These are phyloP conservation scores for Botryotinia globosa DNA, from an alignment of 2,329 filamentous ascomycete species.

Conservation along the genomic window DNA sequence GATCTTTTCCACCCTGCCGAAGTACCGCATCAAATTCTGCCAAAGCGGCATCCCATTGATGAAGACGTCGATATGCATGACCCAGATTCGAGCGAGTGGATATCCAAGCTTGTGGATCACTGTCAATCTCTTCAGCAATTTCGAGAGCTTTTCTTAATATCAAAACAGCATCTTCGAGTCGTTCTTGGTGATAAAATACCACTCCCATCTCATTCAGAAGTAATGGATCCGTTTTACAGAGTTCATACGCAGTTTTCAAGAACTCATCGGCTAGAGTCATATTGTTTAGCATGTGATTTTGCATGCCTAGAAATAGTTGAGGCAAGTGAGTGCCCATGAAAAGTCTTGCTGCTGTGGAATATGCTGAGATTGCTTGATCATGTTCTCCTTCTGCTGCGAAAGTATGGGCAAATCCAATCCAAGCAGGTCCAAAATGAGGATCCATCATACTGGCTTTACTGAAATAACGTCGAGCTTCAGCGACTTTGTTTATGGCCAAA, in stretches of 20 bases:
- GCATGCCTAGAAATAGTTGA: slow-evolving; percentile 96
- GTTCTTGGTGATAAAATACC: slow-evolving; percentile 89
- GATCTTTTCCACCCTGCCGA: slow-evolving; percentile 75
- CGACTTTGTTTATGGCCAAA: slow-evolving; percentile 80
- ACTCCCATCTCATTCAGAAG: slow-evolving; percentile 95
- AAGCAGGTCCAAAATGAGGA: slow-evolving; percentile 92
- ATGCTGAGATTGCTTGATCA: slow-evolving; percentile 96
- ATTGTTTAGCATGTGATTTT: slow-evolving; percentile 94
- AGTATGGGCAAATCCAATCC: slow-evolving; percentile 98
- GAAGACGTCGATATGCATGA: slow-evolving; percentile 76
- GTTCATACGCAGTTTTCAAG: slow-evolving; percentile 78
- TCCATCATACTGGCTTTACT: slow-evolving; percentile 98
- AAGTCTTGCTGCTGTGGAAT: slow-evolving; percentile 88
- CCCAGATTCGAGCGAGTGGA: slow-evolving; percentile 84
- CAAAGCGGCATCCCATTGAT: slow-evolving; percentile 68
- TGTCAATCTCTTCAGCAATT: slow-evolving; percentile 76
- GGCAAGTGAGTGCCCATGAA: slow-evolving; percentile 97
- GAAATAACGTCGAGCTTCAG: slow-evolving; percentile 92
- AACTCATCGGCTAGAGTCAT: slow-evolving; percentile 93
- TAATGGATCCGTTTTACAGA: slow-evolving; percentile 82
- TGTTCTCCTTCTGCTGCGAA: slow-evolving; percentile 97
- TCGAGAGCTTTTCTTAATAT: slow-evolving; percentile 76
- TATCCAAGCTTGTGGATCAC: slow-evolving; percentile 78
- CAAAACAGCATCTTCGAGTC: slow-evolving; percentile 69
- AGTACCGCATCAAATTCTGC: slow-evolving; percentile 84